A percentile compares a stretch with the other conserved stretches of the same genome.
Evolutionary conservation across 768 basidiomycete genomes (phyloP).

Genomic region (Rhodosporidiobolus odoratus): DNA sequence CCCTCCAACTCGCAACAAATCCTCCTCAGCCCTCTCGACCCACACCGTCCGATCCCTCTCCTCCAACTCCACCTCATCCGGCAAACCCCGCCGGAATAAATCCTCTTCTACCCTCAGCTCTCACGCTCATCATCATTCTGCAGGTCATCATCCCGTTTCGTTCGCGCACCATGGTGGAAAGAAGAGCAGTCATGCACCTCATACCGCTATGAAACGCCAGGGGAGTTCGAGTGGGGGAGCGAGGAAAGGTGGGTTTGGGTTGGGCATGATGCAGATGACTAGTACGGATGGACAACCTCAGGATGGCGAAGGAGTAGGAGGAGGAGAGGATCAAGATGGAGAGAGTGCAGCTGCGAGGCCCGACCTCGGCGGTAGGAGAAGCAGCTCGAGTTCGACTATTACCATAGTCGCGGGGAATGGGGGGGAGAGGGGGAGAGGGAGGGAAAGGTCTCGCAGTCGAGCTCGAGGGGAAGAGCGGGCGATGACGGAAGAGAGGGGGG

Average conservation of each 20-base stretch:
- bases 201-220: conserved; percentile 6
- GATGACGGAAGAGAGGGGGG: background rate
- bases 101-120: conserved; percentile 25
- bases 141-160: conserved; percentile 28
- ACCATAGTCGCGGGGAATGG: conserved; percentile 8
- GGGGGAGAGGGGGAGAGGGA: background rate
- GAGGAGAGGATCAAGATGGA: background rate
- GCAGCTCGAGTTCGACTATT: conserved; percentile 20
- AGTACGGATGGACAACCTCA: background rate
- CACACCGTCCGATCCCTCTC: conserved; percentile 27
- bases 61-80: conserved; percentile 2
- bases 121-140: conserved; percentile 2
- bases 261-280: conserved; percentile 34
- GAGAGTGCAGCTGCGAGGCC: background rate
- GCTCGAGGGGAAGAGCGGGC: background rate
- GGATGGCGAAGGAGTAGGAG: background rate
- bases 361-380: background rate
- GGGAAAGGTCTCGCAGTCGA: background rate
- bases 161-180: conserved; percentile 17
- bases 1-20: conserved; percentile 30
- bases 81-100: conserved; percentile 33
- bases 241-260: conserved; percentile 17
- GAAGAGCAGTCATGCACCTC: background rate
- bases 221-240: conserved; percentile 7
- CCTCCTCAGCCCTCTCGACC: conserved; percentile 29